These are phyloP conservation scores for Talaromyces trachyspermus DNA, from an alignment of 495 filamentous ascomycete genomes.

Conservation along the genomic window DNA sequence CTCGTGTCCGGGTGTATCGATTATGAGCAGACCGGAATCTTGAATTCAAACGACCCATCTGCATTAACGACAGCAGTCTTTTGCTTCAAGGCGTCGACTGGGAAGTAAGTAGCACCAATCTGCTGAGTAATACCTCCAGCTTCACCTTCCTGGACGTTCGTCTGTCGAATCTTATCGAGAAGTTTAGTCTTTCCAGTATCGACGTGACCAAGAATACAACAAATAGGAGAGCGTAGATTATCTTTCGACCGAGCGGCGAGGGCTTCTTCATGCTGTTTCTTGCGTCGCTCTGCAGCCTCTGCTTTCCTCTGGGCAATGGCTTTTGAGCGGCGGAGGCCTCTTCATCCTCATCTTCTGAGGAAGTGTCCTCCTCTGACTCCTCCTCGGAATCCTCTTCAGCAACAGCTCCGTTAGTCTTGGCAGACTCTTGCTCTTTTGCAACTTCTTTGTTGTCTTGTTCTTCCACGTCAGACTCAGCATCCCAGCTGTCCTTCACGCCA, in stretches of 20 bases:
- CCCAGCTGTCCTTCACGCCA: slow-evolving; percentile 91
- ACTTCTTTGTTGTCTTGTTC: slow-evolving; percentile 38
- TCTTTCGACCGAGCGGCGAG: slow-evolving; percentile 87
- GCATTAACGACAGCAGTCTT: slow-evolving; percentile 92
- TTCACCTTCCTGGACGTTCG: slow-evolving; percentile 98
- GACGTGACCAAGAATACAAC: slow-evolving; percentile 99
- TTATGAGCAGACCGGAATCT: slow-evolving; percentile 96
- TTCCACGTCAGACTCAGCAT: slow-evolving; percentile 78
- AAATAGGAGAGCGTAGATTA: slow-evolving; percentile 94
- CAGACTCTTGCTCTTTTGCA: slow-evolving; percentile 19
- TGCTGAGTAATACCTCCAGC: slow-evolving; percentile 99
- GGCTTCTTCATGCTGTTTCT: slow-evolving; percentile 84
- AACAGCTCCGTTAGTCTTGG: slow-evolving; percentile 17
- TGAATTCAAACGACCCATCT: slow-evolving; percentile 89
- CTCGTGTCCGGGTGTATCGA: slow-evolving; percentile 99
- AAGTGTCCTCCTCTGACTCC: slow-evolving; percentile 51
- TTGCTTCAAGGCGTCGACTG: slow-evolving; percentile 80
- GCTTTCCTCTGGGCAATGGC: slow-evolving; percentile 72
- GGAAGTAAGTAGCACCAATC: slow-evolving; percentile 99
- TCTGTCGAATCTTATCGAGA: slow-evolving; percentile 96
- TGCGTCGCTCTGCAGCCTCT: slow-evolving; percentile 82
- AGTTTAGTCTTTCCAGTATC: slow-evolving; percentile 99
- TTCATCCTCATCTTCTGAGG: slow-evolving; percentile 65
- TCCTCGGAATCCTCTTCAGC: slow-evolving; percentile 33
- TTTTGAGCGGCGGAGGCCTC: slow-evolving; percentile 54